phyloP scores from a whole-genome alignment of 1,284 basidiomycete genomes.

The Irpex lacteus region DNA sequence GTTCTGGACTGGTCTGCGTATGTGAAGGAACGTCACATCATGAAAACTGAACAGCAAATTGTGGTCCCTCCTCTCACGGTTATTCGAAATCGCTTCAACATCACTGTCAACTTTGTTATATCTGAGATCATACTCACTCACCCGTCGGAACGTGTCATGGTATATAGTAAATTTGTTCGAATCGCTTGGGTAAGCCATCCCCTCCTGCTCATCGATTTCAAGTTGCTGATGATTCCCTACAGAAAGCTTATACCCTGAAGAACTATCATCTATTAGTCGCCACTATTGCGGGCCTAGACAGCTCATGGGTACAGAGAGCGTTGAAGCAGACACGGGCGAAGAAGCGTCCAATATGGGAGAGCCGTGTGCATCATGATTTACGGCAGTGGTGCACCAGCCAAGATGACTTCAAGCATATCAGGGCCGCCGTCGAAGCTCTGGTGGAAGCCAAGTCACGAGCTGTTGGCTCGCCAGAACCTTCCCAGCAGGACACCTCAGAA shows the following conservation, averaged over 20 bases:
- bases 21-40: slow-evolving; percentile 69
- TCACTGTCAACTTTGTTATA: slow-evolving; percentile 80
- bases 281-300: slow-evolving; percentile 77
- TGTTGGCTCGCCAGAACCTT: slow-evolving; percentile 43
- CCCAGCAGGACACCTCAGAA: slow-evolving; percentile 43
- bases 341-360: slow-evolving; percentile 66
- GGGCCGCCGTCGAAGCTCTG: slow-evolving; percentile 62
- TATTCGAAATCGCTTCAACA: slow-evolving; percentile 84
- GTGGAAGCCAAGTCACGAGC: slow-evolving; percentile 61
- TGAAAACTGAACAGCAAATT: slow-evolving; percentile 62
- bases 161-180: slow-evolving; percentile 82
- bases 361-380: slow-evolving; percentile 74
- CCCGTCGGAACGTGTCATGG: slow-evolving; percentile 60
- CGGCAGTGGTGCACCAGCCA: slow-evolving; percentile 65
- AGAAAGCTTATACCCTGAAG: slow-evolving; percentile 83
- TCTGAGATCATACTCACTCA: slow-evolving; percentile 76
- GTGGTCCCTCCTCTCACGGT: slow-evolving; percentile 73
- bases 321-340: slow-evolving; percentile 70
- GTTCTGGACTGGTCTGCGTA: slow-evolving; percentile 84
- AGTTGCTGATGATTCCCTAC: slow-evolving; percentile 10
- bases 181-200: slow-evolving; percentile 73
- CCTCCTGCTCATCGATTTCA: neutral
- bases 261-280: slow-evolving; percentile 84
- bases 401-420: slow-evolving; percentile 77
- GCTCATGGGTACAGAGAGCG: slow-evolving; percentile 66